Conservation (phyloP, 306 rosid species). For the Acacia melanoxylon region DNA sequence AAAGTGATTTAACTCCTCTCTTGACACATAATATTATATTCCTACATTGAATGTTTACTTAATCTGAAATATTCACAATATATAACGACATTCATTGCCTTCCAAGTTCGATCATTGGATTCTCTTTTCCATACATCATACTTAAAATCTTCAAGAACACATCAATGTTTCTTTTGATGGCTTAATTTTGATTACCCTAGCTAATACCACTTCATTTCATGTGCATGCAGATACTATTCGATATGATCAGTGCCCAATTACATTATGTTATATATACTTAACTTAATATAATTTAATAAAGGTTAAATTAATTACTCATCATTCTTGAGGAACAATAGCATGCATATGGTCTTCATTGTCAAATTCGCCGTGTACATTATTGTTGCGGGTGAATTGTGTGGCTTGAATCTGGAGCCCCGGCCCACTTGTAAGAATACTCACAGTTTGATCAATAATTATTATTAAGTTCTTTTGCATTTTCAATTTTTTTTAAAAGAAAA, state of each 20-base stretch:
- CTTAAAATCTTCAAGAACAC: conserved; percentile 30
- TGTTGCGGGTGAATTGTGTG: background rate
- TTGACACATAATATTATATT: background rate
- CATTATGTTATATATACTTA: too few relatives aligned
- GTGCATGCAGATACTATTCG: background rate
- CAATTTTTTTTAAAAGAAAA: background rate
- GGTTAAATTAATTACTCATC: background rate
- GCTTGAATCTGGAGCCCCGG: background rate
- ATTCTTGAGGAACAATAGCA: background rate
- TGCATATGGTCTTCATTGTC: background rate
- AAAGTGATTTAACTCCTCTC: background rate
- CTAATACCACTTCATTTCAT: background rate
- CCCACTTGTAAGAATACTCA: background rate
- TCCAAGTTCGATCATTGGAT: conserved; percentile 35
- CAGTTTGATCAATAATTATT: background rate
- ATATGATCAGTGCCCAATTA: too few relatives aligned
- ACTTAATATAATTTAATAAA: background rate
- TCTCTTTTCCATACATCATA: background rate
- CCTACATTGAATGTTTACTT: background rate
- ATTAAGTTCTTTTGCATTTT: background rate
- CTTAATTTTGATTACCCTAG: background rate
- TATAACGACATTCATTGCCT: background rate
- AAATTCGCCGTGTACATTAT: background rate
- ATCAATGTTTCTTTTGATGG: background rate
- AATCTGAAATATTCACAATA: background rate